A percentile compares a stretch with the other conserved stretches of the same genome.
Conservation (phyloP, 2,329 filamentous ascomycete species). For the Claviceps sp. region DNA sequence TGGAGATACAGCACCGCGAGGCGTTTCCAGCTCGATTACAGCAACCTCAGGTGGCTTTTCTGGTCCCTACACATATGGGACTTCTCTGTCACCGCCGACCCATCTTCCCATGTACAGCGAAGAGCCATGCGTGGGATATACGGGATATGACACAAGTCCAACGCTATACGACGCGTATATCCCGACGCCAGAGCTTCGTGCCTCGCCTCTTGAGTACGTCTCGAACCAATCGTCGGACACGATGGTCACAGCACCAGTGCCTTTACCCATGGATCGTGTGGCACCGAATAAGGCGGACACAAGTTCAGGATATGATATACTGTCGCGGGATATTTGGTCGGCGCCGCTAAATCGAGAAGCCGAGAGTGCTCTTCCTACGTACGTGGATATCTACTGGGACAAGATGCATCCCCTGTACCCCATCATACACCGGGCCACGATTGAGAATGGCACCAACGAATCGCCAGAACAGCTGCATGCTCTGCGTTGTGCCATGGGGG, state of each 20-base stretch:
- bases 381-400: conserved; percentile 41
- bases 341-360: conserved; percentile 25
- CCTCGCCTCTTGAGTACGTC: conserved; percentile 30
- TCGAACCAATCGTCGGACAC: conserved; percentile 34
- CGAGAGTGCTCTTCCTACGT: conserved; percentile 32
- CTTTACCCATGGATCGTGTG: conserved; percentile 20
- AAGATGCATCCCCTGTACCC: conserved; percentile 34
- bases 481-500: conserved; percentile 41
- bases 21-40: conserved; percentile 11
- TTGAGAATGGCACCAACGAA: conserved; percentile 22
- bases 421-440: conserved; percentile 34
- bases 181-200: conserved; percentile 31
- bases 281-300: conserved; percentile 28
- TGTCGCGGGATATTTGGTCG: conserved; percentile 12
- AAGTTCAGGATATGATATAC: conserved; percentile 24
- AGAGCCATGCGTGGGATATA: conserved; percentile 16
- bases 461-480: conserved; percentile 26
- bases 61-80: conserved; percentile 17
- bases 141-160: conserved; percentile 20
- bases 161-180: conserved; percentile 22
- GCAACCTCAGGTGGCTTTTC: conserved; percentile 11
- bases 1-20: conserved; percentile 13
- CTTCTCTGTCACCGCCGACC: conserved; percentile 16
- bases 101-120: conserved; percentile 23
- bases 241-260: conserved; percentile 31